Evolutionary conservation across 2,329 filamentous ascomycete species (phyloP), one percentile per base, ranked within the genome.

Genomic region (Diplocarpon rosae): DNA sequence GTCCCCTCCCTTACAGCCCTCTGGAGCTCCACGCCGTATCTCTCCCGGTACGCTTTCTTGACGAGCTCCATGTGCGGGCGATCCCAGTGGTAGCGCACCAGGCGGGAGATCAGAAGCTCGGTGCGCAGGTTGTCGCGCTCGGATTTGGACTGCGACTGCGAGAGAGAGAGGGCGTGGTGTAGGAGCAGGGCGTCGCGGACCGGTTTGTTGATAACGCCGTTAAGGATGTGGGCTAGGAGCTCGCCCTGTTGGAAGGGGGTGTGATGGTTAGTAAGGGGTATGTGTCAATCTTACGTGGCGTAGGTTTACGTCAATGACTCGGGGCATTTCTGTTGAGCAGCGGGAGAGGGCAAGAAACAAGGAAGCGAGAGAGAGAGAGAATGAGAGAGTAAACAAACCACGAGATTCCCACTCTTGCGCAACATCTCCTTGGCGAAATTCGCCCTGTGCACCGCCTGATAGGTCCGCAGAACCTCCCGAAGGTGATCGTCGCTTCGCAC

Each of bases 31-130:
- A 73, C 68, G 5, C 75, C 73, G 63, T 95, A 95, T 49, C 88
- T 80, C 50, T 82, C 78, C 45, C 76, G 73, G 64, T 88, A 98
- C 50, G 88, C 85, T 28, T 68, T 66, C 71, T 93, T 93, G 43
- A 96, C 78, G 15, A 75, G 73, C 47, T 80, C 76, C 66, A 96
- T 73, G 64, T 96, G 90, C 51, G 75, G 66, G 4, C 83, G 76
- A 59, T 96, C 89, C 92, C 92, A 96, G 65, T 96, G 92, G 63
- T 90, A 78, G 28, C 92, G 75, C 35, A 95, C 85, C 1, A 96
- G 73, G 1, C 92, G 75, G 2, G 83, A 89, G 52, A 94, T 93
- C 40, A 98, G 76, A 39, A 95, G 69, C 62, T 95, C 90, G 37
- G 85, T 83, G 27, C 90, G 79, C 51, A 89, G 20, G 20, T 24